phyloP scores from a whole-genome alignment of 495 filamentous ascomycete genomes.

The Hypomontagnella monticulosa region DNA sequence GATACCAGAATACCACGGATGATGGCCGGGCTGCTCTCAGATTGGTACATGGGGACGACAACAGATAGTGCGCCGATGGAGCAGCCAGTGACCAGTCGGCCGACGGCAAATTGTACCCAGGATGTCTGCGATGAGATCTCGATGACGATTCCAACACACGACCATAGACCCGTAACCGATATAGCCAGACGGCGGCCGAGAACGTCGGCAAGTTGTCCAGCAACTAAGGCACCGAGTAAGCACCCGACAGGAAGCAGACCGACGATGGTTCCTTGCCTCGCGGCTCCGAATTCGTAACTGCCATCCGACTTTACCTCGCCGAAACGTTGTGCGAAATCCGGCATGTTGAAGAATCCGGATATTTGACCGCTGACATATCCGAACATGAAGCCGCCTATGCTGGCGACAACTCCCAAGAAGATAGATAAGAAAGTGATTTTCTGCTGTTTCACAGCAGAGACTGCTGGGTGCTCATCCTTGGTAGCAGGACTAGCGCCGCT shows the following conservation, averaged over 20 bases:
- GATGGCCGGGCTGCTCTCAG: slow-evolving; percentile 71
- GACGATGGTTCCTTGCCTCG: slow-evolving; percentile 63
- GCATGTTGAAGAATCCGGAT: slow-evolving; percentile 70
- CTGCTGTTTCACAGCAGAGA: slow-evolving; percentile 18
- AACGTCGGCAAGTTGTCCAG: slow-evolving; percentile 64
- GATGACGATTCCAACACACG: slow-evolving; percentile 74
- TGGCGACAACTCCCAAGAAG: slow-evolving; percentile 57
- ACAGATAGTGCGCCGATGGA: slow-evolving; percentile 78
- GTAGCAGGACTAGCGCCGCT: slow-evolving; percentile 11
- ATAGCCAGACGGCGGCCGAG: slow-evolving; percentile 60
- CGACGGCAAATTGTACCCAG: slow-evolving; percentile 65
- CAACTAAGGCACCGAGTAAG: slow-evolving; percentile 72
- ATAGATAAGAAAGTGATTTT: slow-evolving; percentile 52
- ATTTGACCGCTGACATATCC: slow-evolving; percentile 71
- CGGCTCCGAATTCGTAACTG: slow-evolving; percentile 55
- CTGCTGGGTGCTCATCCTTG: slow-evolving; percentile 27
- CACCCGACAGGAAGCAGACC: slow-evolving; percentile 72
- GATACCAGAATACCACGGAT: slow-evolving; percentile 74
- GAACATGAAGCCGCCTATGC: slow-evolving; percentile 84
- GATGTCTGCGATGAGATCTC: slow-evolving; percentile 64
- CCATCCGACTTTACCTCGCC: slow-evolving; percentile 48
- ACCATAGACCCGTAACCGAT: slow-evolving; percentile 67
- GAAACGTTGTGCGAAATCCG: slow-evolving; percentile 61
- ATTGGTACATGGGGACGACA: slow-evolving; percentile 78
- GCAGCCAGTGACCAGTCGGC: slow-evolving; percentile 69